Evolutionary conservation across 2,329 filamentous ascomycete genomes (phyloP).

Genomic region (Cadophora sp.): DNA sequence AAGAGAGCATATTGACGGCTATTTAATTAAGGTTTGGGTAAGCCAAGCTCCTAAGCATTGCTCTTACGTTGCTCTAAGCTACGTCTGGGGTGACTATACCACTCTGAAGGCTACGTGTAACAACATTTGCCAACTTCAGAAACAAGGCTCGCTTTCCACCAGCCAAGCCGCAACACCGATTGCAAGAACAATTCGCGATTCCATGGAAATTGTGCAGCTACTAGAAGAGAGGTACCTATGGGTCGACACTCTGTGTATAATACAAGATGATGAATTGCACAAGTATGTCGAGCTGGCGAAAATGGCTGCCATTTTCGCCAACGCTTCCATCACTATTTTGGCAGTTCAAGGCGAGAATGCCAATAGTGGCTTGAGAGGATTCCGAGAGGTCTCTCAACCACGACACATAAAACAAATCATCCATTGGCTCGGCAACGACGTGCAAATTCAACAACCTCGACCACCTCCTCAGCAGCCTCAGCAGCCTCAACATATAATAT

Average conservation of each 20-base stretch:
- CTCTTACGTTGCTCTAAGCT: conserved; percentile 19
- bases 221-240: conserved; percentile 36
- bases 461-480: no score
- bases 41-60: not conserved
- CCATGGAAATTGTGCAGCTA: conserved; percentile 33
- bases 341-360: conserved; percentile 37
- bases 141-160: no score
- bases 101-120: not conserved
- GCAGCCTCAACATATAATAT: no score
- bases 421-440: no score
- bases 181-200: conserved; percentile 28
- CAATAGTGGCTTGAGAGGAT: conserved; percentile 26
- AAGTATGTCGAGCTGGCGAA: conserved; percentile 32
- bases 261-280: conserved; percentile 25
- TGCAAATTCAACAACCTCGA: no score
- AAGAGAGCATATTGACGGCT: no score
- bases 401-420: conserved; percentile 3
- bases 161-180: no score
- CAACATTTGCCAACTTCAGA: not conserved
- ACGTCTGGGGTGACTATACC: conserved; percentile 12
- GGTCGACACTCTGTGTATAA: conserved; percentile 34
- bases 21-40: no score
- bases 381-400: conserved; percentile 16
- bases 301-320: conserved; percentile 37
- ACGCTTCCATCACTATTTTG: conserved; percentile 32